A percentile compares a stretch with the other conserved stretches of the same genome.
Evolutionary conservation across 441 rosid species (phyloP).

Genomic region (Jatropha multifida): DNA sequence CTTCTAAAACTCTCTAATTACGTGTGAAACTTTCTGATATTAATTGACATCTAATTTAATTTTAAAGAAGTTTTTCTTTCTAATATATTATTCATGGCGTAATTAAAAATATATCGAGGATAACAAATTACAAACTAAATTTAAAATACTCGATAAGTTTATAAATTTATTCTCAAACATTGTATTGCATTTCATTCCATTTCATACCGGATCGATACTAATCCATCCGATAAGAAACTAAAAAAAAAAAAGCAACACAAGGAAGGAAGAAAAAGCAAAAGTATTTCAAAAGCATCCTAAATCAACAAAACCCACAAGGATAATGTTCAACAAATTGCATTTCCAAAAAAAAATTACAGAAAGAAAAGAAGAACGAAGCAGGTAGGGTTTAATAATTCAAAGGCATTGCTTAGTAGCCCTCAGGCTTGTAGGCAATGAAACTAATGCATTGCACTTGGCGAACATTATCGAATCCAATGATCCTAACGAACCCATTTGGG

Average conservation of each 20-base stretch:
- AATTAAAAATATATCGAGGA: too few species aligned
- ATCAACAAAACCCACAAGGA: neutral
- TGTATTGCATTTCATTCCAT: neutral
- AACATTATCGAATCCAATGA: constrained; percentile 63
- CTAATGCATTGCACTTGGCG: constrained; percentile 83
- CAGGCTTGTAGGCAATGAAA: constrained; percentile 73
- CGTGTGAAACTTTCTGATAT: too few species aligned
- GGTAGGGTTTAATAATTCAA: neutral
- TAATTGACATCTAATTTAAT: too few species aligned
- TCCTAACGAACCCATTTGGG: constrained; percentile 41
- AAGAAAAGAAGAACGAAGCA: too few species aligned
- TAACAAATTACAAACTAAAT: neutral
- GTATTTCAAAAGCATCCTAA: neutral
- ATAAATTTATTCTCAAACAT: neutral
- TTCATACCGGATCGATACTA: neutral
- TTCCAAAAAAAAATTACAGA: neutral
- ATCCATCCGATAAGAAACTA: neutral
- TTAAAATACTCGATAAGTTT: neutral
- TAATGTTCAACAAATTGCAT: neutral
- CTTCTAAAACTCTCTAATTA: too few species aligned
- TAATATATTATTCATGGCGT: too few species aligned
- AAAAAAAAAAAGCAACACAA: neutral
- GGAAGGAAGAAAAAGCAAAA: neutral
- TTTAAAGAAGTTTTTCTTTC: too few species aligned
- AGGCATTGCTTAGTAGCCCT: neutral